Evolutionary conservation across 352 stramenopile species (phyloP), one percentile per base, ranked within the genome.

Genomic region (Pythium monospermum): DNA sequence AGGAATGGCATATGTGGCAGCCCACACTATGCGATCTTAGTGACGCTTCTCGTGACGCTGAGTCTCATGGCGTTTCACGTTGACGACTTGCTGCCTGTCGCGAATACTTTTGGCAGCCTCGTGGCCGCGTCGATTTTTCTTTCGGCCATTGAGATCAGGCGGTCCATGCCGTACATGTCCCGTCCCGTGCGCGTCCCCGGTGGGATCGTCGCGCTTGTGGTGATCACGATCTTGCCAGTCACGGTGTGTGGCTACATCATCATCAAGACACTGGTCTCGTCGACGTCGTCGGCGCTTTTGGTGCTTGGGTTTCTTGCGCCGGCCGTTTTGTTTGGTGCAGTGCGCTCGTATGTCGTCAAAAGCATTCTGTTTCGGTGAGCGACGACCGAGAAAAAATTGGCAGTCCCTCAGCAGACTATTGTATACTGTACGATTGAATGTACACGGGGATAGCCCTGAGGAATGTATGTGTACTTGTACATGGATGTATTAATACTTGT

Each of bases 61-160:
- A 33, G 31, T n/a, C 35, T 73, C 18, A 49, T 68, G 22, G 43
- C 44, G 4, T 26, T 70, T 1, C 39, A 70, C 38, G 70, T 88
- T 43, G 59, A 87, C n/a, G 52, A 66, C 22, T 65, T 85, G 22
- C 49, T 92, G 8, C 68, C 83, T n/a, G 66, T 95, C 46, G 57
- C 91, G 33, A 97, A 96, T 64, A 72, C 87, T 11, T 81, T 94
- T 36, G 94, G 88, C 57, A 64, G 72, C 26, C 49, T 86, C 33
- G 56, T 72, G 13, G 62, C 92, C 23, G 41, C 94, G 18, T 66
- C 94, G 30, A 80, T 96, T 42, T 89, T 95, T 54, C 56, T 64
- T 8, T 71, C 88, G 8, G 94, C 88, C 61, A 57, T 96, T 40
- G 76, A 91, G 49, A 67, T 97, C 2, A 71, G 88, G 2, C 53